Percentiles rank a stretch among this genome's conserved stretches.
phyloP scores from a whole-genome alignment of 2,329 filamentous ascomycete species.

The Cladosporium austrohemisphaericum region DNA sequence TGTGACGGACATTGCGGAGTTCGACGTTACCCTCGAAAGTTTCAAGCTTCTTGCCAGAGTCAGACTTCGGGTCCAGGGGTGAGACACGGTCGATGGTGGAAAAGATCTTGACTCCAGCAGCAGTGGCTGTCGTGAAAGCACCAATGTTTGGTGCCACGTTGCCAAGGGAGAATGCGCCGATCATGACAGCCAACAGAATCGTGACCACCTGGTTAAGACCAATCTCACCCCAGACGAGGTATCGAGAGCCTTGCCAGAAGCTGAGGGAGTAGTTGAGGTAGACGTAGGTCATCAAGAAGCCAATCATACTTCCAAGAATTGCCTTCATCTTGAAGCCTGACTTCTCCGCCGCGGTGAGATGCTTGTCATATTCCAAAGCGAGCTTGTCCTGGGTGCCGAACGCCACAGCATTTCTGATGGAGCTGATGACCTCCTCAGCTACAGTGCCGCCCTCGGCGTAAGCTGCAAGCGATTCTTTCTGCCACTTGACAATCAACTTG shows the following conservation, averaged over 20 bases:
- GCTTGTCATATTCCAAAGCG: conserved; percentile 76
- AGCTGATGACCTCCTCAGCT: conserved; percentile 91
- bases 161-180: conserved; percentile 86
- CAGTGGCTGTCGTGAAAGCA: conserved; percentile 77
- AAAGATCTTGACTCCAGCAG: conserved; percentile 87
- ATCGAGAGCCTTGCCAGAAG: conserved; percentile 83
- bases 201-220: conserved; percentile 70
- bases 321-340: conserved; percentile 75
- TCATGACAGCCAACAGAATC: conserved; percentile 86
- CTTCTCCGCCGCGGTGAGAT: conserved; percentile 68
- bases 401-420: conserved; percentile 84
- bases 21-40: conserved; percentile 73
- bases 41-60: conserved; percentile 69
- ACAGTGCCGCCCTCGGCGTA: conserved; percentile 84
- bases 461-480: conserved; percentile 70
- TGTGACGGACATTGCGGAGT: conserved; percentile 79
- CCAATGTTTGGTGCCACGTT: conserved; percentile 83
- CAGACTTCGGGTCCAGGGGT: conserved; percentile 72
- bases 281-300: conserved; percentile 75
- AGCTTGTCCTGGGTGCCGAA: conserved; percentile 92
- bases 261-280: conserved; percentile 84
- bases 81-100: conserved; percentile 86
- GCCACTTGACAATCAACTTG: conserved; percentile 73
- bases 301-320: conserved; percentile 72
- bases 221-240: conserved; percentile 63